Conservation (phyloP, 2,329 filamentous ascomycete species). For the Xylariaceae sp. region DNA sequence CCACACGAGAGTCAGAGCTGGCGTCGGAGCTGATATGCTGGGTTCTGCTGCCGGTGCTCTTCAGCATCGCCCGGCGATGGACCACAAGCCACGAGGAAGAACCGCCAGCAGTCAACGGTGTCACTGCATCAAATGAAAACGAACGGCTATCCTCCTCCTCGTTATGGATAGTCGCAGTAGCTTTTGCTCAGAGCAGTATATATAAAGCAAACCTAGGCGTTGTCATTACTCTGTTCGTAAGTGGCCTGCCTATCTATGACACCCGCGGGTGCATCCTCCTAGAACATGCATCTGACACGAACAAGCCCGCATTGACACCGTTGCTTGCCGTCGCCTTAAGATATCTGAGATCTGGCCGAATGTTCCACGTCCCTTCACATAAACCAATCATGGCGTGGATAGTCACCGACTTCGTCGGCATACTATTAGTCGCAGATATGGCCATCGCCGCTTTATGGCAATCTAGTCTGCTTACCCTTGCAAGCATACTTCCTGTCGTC, state of each 20-base stretch:
- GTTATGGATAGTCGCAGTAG: conserved; percentile 17
- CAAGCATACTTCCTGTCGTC: conserved; percentile 25
- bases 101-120: not conserved
- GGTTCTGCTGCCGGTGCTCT: conserved; percentile 27
- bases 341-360: conserved; percentile 15
- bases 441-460: conserved; percentile 29
- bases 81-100: not conserved
- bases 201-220: conserved; percentile 22
- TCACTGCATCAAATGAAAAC: not conserved
- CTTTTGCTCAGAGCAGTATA: conserved; percentile 20
- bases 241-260: not conserved
- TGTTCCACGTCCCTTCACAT: conserved; percentile 2
- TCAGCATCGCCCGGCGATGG: conserved; percentile 9
- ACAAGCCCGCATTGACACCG: conserved; percentile 32
- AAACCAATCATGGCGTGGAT: conserved; percentile 16
- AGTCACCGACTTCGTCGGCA: conserved; percentile 22
- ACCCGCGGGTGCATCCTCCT: not conserved
- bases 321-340: conserved; percentile 28
- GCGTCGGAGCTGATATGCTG: conserved; percentile 34
- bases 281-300: conserved; percentile 1
- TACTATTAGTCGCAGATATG: conserved; percentile 24
- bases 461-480: conserved; percentile 22
- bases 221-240: conserved; percentile 17
- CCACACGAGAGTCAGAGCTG: conserved; percentile 26
- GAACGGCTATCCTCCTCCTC: conserved; percentile 5